These are phyloP conservation scores for Oryza rufipogon DNA, from an alignment of 176 grass and related monocot species.

Conservation along the genomic window DNA sequence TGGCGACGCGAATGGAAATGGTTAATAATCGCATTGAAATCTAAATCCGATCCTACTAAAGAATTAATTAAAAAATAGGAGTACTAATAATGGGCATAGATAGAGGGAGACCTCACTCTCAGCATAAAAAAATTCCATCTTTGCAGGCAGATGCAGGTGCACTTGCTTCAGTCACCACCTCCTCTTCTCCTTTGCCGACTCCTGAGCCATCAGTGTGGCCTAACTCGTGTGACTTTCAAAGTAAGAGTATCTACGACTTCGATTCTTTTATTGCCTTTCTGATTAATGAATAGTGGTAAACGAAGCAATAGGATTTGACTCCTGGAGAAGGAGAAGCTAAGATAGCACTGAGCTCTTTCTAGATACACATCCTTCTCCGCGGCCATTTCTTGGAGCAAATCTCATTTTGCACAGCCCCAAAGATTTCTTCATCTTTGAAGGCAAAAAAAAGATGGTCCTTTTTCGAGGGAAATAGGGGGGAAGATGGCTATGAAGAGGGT, in stretches of 20 bases:
- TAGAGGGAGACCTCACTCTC: background rate
- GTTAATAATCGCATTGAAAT: background rate
- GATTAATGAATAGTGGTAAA: background rate
- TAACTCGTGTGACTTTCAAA: constrained; percentile 25
- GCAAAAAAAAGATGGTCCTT: background rate
- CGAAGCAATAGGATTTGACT: constrained; percentile 30
- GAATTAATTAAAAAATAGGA: background rate
- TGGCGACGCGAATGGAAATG: background rate
- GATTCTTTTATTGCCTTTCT: constrained; percentile 1
- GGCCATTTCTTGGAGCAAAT: constrained; percentile 12
- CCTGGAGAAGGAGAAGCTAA: constrained; percentile 8
- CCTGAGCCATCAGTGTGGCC: constrained; percentile 1
- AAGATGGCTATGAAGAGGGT: constrained; percentile 30
- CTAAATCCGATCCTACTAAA: background rate
- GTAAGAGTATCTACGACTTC: constrained; percentile 32
- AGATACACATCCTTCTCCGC: background rate
- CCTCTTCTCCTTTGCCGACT: constrained; percentile 12
- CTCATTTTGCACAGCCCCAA: constrained; percentile 11
- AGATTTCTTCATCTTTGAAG: background rate
- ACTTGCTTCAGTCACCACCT: constrained; percentile 33
- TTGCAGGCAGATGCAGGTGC: constrained; percentile 24
- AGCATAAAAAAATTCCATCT: constrained; percentile 28
- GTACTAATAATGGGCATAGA: background rate
- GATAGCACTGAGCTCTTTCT: background rate
- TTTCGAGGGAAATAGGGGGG: constrained; percentile 12